phyloP scores from a whole-genome alignment of 2,329 filamentous ascomycete genomes.

The Fusarium sp. region DNA sequence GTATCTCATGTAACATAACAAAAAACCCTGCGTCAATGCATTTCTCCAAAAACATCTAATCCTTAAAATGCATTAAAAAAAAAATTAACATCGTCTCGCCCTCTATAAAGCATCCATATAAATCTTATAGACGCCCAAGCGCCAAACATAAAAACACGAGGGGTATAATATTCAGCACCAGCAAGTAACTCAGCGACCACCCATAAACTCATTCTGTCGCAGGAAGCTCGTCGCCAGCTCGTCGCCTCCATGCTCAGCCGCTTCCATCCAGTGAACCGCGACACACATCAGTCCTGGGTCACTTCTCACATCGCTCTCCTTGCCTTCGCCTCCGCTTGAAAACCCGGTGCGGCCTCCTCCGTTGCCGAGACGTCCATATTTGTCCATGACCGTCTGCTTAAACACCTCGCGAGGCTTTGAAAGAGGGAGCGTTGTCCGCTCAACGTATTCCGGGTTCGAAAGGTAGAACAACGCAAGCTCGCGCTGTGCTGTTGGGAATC shows the following conservation, averaged over 20 bases:
- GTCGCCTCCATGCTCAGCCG: constrained; percentile 87
- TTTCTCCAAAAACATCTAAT: constrained; percentile 19
- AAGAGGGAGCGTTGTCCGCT: constrained; percentile 82
- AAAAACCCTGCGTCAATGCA: constrained; percentile 4
- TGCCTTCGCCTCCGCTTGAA: constrained; percentile 39
- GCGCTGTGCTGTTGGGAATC: constrained; percentile 82
- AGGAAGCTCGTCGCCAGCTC: constrained; percentile 84
- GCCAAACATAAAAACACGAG: constrained; percentile 38
- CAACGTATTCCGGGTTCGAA: constrained; percentile 86
- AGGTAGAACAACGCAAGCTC: constrained; percentile 95
- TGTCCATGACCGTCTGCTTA: constrained; percentile 85
- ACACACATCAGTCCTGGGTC: constrained; percentile 93
- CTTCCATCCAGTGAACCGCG: constrained; percentile 97
- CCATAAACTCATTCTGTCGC: constrained; percentile 68
- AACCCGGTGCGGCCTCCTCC: constrained; percentile 38
- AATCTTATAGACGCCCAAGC: constrained; percentile 31
- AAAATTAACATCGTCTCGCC: neutral
- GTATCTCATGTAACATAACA: constrained; percentile 5
- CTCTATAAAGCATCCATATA: constrained; percentile 23
- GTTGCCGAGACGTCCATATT: constrained; percentile 59
- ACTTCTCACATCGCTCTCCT: constrained; percentile 67
- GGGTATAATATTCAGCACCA: constrained; percentile 40
- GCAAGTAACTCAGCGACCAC: constrained; percentile 41
- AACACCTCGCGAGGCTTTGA: constrained; percentile 89
- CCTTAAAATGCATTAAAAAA: constrained; percentile 7